Base-by-base conservation (phyloP, 495 filamentous ascomycete species). In the Penicillium atrosanguineum region DNA sequence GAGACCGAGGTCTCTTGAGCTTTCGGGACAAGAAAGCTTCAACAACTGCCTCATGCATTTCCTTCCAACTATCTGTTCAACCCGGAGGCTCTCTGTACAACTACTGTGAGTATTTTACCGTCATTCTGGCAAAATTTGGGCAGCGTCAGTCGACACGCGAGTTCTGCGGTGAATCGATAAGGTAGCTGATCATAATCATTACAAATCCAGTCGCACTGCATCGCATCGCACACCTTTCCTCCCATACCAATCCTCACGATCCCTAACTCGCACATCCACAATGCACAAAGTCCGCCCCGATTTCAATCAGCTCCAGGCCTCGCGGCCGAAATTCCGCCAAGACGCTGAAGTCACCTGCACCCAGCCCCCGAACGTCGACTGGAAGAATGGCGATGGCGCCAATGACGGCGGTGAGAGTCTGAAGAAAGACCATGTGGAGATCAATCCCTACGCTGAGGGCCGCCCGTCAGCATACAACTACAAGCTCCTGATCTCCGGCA, bases 401-500 rank as follows among this genome's bases (percentile, higher is more conserved):
- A 93, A 89, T 62, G 76, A 86, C 48, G 69, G 70, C 7, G 80
- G 79, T 18, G 77, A 76, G 56, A 71, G 72, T 40, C 66, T 83
- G 54, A 71, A 79, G 39, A 78, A 81, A 51, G 70, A 80, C 14
- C 90, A 95, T 64, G 69, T 94, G 42, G 75, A 86, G 56, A 94
- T 97, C 56, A 85, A 97, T 71, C 93, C 93, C 7, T 84, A 92
- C 61, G 84, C 78, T 40, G 74, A 84, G 15, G 86, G 86, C 20
- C 80, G 93, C 0, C 82, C 86, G 0, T 67, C 82, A 0, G 69
- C 76, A 0, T 84, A 80, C 63, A 97, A 97, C 74, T 97, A 97
- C 77, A 96, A 96, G 73, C 83, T 97, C 11, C 77, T 97, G 16
- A 96, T 97, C 69, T 88, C 83, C 2, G 88, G 84, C 23, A 86